These are phyloP conservation scores for Lignosus rhinocerotis DNA, from an alignment of 1,284 basidiomycete genomes.

Conservation along the genomic window DNA sequence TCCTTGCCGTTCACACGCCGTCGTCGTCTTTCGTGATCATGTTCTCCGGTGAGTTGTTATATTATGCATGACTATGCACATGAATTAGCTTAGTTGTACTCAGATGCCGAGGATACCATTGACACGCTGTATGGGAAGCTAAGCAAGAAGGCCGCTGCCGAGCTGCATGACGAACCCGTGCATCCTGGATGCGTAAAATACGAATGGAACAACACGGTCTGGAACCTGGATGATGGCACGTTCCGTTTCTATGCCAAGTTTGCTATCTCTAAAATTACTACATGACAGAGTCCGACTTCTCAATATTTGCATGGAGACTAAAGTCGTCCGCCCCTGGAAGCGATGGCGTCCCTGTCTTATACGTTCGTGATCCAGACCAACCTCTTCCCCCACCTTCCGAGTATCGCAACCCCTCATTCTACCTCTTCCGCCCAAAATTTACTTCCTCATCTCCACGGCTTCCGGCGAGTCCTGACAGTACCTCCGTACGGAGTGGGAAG, in stretches of 20 bases:
- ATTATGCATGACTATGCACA: constrained; percentile 2
- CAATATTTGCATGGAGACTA: constrained; percentile 74
- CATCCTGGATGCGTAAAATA: constrained; percentile 81
- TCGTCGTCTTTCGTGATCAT: constrained; percentile 68
- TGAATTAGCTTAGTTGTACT: not conserved
- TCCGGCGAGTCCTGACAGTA: constrained; percentile 29
- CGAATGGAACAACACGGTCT: constrained; percentile 68
- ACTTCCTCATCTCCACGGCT: constrained; percentile 28
- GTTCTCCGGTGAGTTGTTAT: constrained; percentile 55
- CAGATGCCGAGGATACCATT: constrained; percentile 69
- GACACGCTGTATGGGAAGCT: constrained; percentile 66
- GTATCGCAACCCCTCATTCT: constrained; percentile 71
- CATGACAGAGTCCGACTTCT: constrained; percentile 70
- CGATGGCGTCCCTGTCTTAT: constrained; percentile 50
- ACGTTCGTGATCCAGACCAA: constrained; percentile 61
- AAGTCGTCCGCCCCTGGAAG: constrained; percentile 38
- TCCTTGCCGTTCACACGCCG: constrained; percentile 76
- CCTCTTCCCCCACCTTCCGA: constrained; percentile 60
- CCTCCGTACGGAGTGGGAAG: constrained; percentile 40
- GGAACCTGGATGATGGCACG: constrained; percentile 80
- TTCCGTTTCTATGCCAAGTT: constrained; percentile 1
- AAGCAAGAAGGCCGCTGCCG: constrained; percentile 57
- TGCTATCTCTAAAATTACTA: not conserved
- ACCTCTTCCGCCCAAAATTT: constrained; percentile 53
- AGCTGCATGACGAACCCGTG: constrained; percentile 58